phyloP scores from a whole-genome alignment of 352 stramenopile species.

The Albugo candida region DNA sequence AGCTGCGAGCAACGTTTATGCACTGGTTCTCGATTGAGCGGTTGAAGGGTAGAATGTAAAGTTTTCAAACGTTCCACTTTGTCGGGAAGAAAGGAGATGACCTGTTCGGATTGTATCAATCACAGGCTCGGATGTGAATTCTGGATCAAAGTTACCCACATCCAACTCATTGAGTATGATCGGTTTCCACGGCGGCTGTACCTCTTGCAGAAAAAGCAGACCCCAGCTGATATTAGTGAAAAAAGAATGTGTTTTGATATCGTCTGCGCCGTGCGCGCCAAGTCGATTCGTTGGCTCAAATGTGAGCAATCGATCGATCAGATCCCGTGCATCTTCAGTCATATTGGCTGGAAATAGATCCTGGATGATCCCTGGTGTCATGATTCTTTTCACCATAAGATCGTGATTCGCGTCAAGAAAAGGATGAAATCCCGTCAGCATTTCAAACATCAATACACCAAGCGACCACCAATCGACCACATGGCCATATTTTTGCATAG shows the following conservation, averaged over 20 bases:
- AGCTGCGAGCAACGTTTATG: no score
- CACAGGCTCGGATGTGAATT: slow-evolving; percentile 58
- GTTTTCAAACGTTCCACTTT: slow-evolving; percentile 44
- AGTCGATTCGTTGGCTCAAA: slow-evolving; percentile 55
- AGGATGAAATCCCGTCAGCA: slow-evolving; percentile 76
- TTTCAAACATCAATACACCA: slow-evolving; percentile 79
- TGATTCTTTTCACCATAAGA: slow-evolving; percentile 75
- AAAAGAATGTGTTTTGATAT: slow-evolving; percentile 72
- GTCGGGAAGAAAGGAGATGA: slow-evolving; percentile 20
- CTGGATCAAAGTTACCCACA: slow-evolving; percentile 53
- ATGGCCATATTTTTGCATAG: slow-evolving; percentile 53
- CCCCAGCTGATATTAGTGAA: slow-evolving; percentile 74
- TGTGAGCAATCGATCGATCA: slow-evolving; percentile 56
- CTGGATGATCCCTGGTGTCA: slow-evolving; percentile 37
- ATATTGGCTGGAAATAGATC: slow-evolving; percentile 47
- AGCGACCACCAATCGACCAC: slow-evolving; percentile 87
- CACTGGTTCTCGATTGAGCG: no score
- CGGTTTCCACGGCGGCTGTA: slow-evolving; percentile 34
- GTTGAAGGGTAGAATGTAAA: slow-evolving; percentile 42
- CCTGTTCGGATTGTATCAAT: slow-evolving; percentile 54
- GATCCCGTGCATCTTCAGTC: slow-evolving; percentile 34
- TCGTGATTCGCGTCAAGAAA: slow-evolving; percentile 79
- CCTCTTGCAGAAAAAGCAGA: slow-evolving; percentile 35
- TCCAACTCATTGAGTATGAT: slow-evolving; percentile 49
- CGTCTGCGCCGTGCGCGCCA: slow-evolving; percentile 26